These are phyloP conservation scores for Eragrostis tef DNA, from an alignment of 202 grass and related monocot species.

Conservation along the genomic window DNA sequence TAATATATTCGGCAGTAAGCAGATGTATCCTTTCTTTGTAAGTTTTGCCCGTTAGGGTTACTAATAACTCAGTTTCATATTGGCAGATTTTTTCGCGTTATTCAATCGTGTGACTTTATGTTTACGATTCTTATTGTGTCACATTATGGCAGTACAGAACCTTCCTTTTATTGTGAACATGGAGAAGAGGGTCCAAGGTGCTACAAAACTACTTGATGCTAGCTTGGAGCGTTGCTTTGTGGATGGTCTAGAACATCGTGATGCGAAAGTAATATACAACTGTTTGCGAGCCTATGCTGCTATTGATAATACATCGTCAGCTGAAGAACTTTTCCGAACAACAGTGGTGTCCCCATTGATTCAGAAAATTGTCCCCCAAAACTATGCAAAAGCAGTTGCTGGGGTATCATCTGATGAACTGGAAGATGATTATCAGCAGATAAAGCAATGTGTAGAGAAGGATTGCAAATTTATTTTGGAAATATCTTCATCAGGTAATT, in stretches of 20 bases:
- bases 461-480: conserved; percentile 99
- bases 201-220: conserved; percentile 79
- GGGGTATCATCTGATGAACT: conserved; percentile 69
- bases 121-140: conserved; percentile 65
- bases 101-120: conserved; percentile 40
- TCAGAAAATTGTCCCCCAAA: conserved; percentile 81
- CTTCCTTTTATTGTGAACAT: conserved; percentile 99
- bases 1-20: neutral
- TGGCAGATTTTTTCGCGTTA: conserved; percentile 9
- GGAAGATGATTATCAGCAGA: conserved; percentile 76
- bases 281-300: conserved; percentile 95
- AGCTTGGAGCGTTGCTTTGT: conserved; percentile 87
- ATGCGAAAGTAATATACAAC: conserved; percentile 87
- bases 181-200: conserved; percentile 93
- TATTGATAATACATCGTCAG: conserved; percentile 89
- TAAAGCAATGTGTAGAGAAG: conserved; percentile 74
- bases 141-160: conserved; percentile 94
- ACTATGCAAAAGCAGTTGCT: conserved; percentile 59
- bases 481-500: conserved; percentile 83
- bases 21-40: neutral
- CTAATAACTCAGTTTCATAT: neutral
- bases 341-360: conserved; percentile 77
- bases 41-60: neutral
- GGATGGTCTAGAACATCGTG: conserved; percentile 72
- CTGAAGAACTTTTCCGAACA: conserved; percentile 86